Evolutionary conservation across 129 eudicot species (phyloP), one percentile per base, ranked within the genome.

Genomic region (Silybum marianum): DNA sequence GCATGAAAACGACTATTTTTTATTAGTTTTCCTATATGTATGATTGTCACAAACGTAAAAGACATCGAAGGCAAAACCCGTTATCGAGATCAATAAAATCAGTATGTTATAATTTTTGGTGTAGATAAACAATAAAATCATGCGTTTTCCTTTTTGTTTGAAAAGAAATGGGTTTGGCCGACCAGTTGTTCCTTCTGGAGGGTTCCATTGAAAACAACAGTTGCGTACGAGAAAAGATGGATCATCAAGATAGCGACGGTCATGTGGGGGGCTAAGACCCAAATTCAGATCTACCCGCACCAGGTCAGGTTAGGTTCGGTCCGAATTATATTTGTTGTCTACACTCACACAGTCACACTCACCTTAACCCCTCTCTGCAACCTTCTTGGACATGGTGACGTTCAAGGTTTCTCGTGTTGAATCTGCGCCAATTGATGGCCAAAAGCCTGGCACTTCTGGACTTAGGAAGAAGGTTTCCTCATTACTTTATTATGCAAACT

Each of bases 401-500:
- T 91, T 91, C 84, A 87, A 71, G 72, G 90, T 87, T 63, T 13
- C 78, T 54, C 89, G 87, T 28, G 91, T 91, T 2, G 81, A 87
- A 58, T 80, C 93, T n/a, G 78, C 82, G 30, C 96, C 96, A 11
- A 80, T 84, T 74, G 93, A 89, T 65, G 96, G 93, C 75, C 93
- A 91, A 77, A 91, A 91, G 51, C 96, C 96, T 13, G 96, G 96
- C 9, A 91, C 93, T 28, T 91, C 96, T 75, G 96, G 96, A 26
- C 88, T 91, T 39, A 32, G 96, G 39, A 91, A 91, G 89, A 91
- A 91, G 93, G 96, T 91, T 39, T 62, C 28, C 69, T 62, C 3
- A 1, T 63, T 22, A 21, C 23, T 24, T 63, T 63, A 26, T 26
- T 9, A 62, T 62, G 2, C 26, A 7, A 19, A 62, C 9, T 62